These are phyloP conservation scores for Kodamaea nitidulidarum DNA, from an alignment of 805 yeast genomes.

Conservation along the genomic window DNA sequence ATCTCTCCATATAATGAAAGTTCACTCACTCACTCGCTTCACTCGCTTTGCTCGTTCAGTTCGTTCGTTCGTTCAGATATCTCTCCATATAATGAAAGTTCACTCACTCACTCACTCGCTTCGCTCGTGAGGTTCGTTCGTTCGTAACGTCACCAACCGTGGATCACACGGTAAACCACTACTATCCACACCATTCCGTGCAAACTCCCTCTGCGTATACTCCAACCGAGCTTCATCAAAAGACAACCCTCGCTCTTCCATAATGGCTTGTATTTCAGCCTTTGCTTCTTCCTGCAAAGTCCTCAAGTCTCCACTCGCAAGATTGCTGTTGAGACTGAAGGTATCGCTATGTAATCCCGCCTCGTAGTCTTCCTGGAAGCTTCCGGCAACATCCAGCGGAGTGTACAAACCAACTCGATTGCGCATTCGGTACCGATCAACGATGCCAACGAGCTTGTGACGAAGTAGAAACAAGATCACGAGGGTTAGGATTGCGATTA, in stretches of 20 bases:
- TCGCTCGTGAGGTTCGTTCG: no score
- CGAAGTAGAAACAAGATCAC: constrained; percentile 30
- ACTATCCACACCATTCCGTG: constrained; percentile 17
- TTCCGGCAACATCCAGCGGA: constrained; percentile 12
- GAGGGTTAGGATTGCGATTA: constrained; percentile 14
- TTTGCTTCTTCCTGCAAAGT: constrained; percentile 53
- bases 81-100: background rate
- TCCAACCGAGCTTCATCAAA: constrained; percentile 69
- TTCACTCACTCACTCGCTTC: no score
- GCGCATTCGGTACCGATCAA: constrained; percentile 27
- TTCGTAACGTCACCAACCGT: constrained; percentile 16
- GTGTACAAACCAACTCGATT: constrained; percentile 27
- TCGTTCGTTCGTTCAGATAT: no score
- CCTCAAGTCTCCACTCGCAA: constrained; percentile 49
- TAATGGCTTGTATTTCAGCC: constrained; percentile 46
- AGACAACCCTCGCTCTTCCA: constrained; percentile 44
- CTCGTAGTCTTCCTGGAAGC: constrained; percentile 42
- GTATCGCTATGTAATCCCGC: constrained; percentile 56
- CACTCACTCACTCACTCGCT: background rate
- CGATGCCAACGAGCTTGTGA: constrained; percentile 22
- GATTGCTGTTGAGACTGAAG: constrained; percentile 48
- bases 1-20: no score
- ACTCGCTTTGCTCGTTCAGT: no score
- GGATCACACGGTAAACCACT: constrained; percentile 20
- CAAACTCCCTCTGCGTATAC: constrained; percentile 45